These are phyloP conservation scores for Quercus aquifolioides DNA, from an alignment of 306 rosid genomes.

Conservation along the genomic window DNA sequence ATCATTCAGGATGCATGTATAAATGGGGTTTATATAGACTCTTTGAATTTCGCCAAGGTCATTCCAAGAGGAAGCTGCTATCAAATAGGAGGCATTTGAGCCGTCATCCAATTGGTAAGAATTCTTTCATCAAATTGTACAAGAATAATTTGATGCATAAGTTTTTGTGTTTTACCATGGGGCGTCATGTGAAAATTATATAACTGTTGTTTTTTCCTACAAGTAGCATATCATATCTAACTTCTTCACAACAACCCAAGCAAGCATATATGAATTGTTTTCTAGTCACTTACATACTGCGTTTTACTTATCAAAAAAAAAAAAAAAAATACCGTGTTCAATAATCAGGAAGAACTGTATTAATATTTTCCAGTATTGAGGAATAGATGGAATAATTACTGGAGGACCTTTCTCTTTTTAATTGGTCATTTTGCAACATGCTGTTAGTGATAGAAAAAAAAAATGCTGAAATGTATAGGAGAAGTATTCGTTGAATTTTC, in stretches of 20 bases:
- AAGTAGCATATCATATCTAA: background rate
- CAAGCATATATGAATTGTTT: no score
- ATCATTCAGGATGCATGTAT: slow-evolving; percentile 48
- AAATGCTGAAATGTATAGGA: background rate
- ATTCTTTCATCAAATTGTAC: background rate
- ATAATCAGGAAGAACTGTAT: background rate
- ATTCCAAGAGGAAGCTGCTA: slow-evolving; percentile 36
- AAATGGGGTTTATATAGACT: slow-evolving; percentile 51
- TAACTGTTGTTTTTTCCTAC: background rate
- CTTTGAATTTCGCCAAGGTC: slow-evolving; percentile 45
- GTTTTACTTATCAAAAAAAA: no score
- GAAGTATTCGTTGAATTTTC: background rate
- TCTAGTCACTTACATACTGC: no score
- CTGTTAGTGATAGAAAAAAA: background rate
- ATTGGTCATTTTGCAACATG: background rate
- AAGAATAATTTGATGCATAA: background rate
- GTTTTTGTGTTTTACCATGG: background rate
- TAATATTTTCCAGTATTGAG: background rate
- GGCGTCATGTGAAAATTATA: background rate
- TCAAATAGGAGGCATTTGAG: slow-evolving; percentile 30
- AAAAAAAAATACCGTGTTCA: no score
- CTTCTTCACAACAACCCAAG: no score
- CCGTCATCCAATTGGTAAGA: slow-evolving; percentile 37
- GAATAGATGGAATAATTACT: background rate
- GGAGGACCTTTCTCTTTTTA: background rate